Percentiles rank a stretch among this genome's conserved stretches.
phyloP scores from a whole-genome alignment of 768 basidiomycete genomes.

The Suillus lakei region DNA sequence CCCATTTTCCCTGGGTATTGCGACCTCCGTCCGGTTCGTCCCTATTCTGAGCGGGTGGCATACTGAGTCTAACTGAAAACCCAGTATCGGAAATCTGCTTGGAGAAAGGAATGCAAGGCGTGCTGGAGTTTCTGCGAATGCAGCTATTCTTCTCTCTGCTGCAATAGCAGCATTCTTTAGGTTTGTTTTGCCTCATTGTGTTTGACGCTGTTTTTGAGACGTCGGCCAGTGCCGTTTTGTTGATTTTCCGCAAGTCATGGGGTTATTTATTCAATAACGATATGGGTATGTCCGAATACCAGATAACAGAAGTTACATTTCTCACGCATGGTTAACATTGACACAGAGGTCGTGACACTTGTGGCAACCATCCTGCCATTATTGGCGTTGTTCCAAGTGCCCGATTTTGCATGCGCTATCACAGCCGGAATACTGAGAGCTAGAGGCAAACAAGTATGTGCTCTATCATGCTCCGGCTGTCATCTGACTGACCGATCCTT shows the following conservation, averaged over 20 bases:
- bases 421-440: slow-evolving; percentile 83
- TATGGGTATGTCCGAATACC: slow-evolving; percentile 43
- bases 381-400: slow-evolving; percentile 79
- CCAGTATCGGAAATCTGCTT: slow-evolving; percentile 84
- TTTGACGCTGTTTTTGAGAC: background rate
- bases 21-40: slow-evolving; percentile 78
- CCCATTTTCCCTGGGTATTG: slow-evolving; percentile 81
- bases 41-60: background rate
- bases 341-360: slow-evolving; percentile 28
- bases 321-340: background rate
- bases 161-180: slow-evolving; percentile 63
- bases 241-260: slow-evolving; percentile 68
- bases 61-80: background rate
- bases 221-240: slow-evolving; percentile 50
- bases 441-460: slow-evolving; percentile 70
- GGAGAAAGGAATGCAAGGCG: slow-evolving; percentile 78
- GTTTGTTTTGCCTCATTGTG: slow-evolving; percentile 35
- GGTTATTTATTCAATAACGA: slow-evolving; percentile 79
- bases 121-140: slow-evolving; percentile 70
- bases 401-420: slow-evolving; percentile 76
- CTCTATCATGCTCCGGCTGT: background rate
- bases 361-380: slow-evolving; percentile 74
- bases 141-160: slow-evolving; percentile 68
- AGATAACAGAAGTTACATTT: background rate
- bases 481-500: background rate